A percentile compares a stretch with the other conserved stretches of the same genome.
These are phyloP conservation scores for Tausonia pullulans DNA, from an alignment of 1,284 basidiomycete genomes.

Conservation along the genomic window DNA sequence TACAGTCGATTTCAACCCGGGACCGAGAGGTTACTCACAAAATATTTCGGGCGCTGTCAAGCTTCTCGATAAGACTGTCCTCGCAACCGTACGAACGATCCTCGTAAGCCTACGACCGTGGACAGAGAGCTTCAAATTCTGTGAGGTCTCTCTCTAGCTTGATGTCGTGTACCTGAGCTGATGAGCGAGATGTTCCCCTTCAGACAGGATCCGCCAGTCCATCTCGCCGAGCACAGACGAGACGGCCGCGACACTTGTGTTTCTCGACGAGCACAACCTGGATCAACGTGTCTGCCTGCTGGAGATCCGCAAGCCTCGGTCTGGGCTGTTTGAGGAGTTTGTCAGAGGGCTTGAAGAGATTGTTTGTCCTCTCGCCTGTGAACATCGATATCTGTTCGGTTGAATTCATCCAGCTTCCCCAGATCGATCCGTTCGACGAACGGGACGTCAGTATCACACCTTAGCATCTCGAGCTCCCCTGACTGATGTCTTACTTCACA, in stretches of 20 bases:
- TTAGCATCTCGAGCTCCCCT: too few species aligned
- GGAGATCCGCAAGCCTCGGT: background rate
- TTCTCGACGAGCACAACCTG: background rate
- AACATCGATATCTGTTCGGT: background rate
- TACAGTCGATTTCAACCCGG: background rate
- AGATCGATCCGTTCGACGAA: too few species aligned
- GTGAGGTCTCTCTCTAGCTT: background rate
- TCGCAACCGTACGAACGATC: background rate
- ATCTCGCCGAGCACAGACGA: background rate
- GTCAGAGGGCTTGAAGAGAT: background rate
- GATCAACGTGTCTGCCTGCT: background rate
- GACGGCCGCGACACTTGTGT: background rate
- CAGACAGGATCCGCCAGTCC: background rate
- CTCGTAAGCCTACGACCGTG: background rate
- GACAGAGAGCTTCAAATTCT: background rate
- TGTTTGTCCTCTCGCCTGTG: background rate
- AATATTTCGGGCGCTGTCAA: background rate
- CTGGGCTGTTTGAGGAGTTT: constrained; percentile 1
- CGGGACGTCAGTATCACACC: too few species aligned
- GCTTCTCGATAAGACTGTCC: background rate
- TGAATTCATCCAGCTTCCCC: too few species aligned
- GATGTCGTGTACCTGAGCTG: background rate
- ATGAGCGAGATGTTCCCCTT: background rate
- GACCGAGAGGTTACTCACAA: too few species aligned
- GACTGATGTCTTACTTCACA: background rate